Conservation (phyloP, 257 asterid species). For the Solanum bulbocastanum region DNA sequence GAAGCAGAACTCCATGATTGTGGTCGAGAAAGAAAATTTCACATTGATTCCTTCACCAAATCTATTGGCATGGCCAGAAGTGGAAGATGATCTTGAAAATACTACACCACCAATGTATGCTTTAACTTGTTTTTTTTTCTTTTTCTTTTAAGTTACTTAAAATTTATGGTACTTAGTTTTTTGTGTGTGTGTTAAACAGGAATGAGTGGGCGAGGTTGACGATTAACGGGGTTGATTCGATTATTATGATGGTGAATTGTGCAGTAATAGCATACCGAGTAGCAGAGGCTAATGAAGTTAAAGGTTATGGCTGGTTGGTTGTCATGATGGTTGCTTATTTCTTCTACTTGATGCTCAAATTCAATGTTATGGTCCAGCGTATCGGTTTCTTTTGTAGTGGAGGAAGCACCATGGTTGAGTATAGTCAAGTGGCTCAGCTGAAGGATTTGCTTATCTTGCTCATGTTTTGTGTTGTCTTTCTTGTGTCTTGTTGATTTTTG, state of each 20-base stretch:
- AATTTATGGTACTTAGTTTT: neutral
- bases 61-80: neutral
- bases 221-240: constrained; percentile 3
- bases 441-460: neutral
- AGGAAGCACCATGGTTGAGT: neutral
- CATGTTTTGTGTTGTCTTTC: neutral
- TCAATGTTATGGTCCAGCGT: neutral
- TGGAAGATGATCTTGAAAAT: neutral
- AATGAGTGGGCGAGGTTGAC: neutral
- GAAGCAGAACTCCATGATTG: neutral
- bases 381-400: neutral
- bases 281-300: neutral
- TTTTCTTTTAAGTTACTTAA: too few relatives aligned
- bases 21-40: neutral
- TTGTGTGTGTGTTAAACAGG: neutral
- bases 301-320: constrained; percentile 8
- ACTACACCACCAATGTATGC: neutral
- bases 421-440: neutral
- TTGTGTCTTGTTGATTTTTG: neutral
- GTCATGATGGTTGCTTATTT: constrained; percentile 14
- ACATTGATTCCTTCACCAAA: neutral
- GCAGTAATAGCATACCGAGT: neutral
- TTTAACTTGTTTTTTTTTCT: neutral
- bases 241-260: constrained; percentile 7
- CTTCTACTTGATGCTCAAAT: constrained; percentile 4